Conservation (phyloP, 225 moss, liverwort and hornwort species). For the Sphagnum tenellum region DNA sequence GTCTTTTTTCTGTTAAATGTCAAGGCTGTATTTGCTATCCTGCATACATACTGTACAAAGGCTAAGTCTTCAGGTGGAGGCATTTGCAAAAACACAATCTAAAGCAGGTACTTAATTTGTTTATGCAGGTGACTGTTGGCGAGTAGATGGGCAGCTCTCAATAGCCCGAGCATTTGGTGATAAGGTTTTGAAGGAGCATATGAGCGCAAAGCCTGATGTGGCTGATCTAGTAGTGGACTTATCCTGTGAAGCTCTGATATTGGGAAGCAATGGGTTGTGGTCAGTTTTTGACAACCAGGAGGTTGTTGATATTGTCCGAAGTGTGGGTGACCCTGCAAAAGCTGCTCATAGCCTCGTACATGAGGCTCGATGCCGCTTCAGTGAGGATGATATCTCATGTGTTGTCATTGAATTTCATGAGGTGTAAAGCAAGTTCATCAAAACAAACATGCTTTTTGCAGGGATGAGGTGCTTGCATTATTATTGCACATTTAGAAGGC, state of each 20-base stretch:
- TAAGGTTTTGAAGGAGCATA: conserved; percentile 66
- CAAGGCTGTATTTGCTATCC: too few relatives aligned
- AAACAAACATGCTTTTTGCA: too few relatives aligned
- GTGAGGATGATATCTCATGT: conserved; percentile 73
- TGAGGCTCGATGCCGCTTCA: conserved; percentile 43
- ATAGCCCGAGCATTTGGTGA: conserved; percentile 88
- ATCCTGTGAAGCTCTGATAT: conserved; percentile 57
- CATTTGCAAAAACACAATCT: too few relatives aligned
- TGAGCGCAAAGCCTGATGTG: conserved; percentile 78
- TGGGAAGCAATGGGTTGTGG: conserved; percentile 90
- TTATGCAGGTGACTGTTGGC: conserved; percentile 69
- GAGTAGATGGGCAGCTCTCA: conserved; percentile 79
- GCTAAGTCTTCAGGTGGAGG: too few relatives aligned
- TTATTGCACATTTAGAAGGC: too few relatives aligned
- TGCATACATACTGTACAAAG: too few relatives aligned
- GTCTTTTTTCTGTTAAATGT: too few relatives aligned
- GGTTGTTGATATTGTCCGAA: conserved; percentile 45
- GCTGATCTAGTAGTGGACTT: conserved; percentile 39
- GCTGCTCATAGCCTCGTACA: conserved; percentile 48
- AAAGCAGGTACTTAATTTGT: neutral
- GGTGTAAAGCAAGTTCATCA: conserved; percentile 4
- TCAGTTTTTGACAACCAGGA: conserved; percentile 55
- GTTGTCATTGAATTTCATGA: conserved; percentile 65
- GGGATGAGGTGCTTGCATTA: too few relatives aligned
- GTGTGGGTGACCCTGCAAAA: conserved; percentile 35